These are phyloP conservation scores for Harringtonia lauricola DNA, from an alignment of 2,329 filamentous ascomycete species.

Conservation along the genomic window DNA sequence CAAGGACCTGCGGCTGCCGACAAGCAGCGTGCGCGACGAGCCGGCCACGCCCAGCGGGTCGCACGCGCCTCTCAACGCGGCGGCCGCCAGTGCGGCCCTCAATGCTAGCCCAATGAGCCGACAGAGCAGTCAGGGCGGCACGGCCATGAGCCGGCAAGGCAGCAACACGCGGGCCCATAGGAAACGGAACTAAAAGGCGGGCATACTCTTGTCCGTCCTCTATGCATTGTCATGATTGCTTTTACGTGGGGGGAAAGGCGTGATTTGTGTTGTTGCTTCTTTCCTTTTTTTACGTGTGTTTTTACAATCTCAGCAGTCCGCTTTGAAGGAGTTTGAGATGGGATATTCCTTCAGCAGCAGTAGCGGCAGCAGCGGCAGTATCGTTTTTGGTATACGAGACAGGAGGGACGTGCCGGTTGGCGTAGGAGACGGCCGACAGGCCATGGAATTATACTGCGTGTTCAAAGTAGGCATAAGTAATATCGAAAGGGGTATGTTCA, in stretches of 20 bases:
- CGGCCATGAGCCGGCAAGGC: constrained; percentile 45
- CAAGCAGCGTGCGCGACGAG: constrained; percentile 32
- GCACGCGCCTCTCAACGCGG: too few relatives aligned
- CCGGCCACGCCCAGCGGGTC: constrained; percentile 19
- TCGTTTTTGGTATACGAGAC: too few relatives aligned
- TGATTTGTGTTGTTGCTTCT: neutral
- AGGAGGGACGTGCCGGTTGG: too few relatives aligned
- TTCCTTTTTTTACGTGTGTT: neutral
- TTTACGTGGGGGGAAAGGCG: neutral
- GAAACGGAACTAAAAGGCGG: constrained; percentile 10
- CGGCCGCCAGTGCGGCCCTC: constrained; percentile 3
- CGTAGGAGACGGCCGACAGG: too few relatives aligned
- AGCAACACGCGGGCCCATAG: constrained; percentile 23
- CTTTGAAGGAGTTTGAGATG: neutral
- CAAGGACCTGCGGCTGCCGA: constrained; percentile 37
- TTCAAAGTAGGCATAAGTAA: too few relatives aligned
- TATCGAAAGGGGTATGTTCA: too few relatives aligned
- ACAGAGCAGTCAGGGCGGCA: constrained; percentile 43
- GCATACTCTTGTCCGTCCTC: neutral
- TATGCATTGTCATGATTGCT: neutral
- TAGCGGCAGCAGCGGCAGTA: too few relatives aligned
- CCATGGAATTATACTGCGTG: too few relatives aligned
- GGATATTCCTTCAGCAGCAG: neutral
- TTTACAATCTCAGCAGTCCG: too few relatives aligned
- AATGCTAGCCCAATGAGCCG: constrained; percentile 41